Evolutionary conservation across 2,329 filamentous ascomycete genomes (phyloP), one percentile per base, ranked within the genome.

Genomic region (Arachnopeziza araneosa): DNA sequence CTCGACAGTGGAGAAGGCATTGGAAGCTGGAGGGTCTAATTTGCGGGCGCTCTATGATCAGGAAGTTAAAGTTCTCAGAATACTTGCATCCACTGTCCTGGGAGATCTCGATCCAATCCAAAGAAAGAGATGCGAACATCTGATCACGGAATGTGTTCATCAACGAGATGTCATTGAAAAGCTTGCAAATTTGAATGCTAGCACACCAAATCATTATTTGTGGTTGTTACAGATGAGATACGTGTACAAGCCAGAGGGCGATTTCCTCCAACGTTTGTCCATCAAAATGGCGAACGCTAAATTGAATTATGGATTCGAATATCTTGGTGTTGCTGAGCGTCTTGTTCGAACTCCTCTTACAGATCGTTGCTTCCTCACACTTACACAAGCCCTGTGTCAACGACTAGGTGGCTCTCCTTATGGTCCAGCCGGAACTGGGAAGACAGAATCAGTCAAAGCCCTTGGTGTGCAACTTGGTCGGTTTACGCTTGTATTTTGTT

Each of bases 181-280:
- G 74, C 84, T 99, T 24, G 83, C 93, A 54, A 83, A 88, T 52
- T 80, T 84, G 52, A 88, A 88, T 60, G 95, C 95, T 24, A 84
- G 81, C 56, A 86, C 87, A 9, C 81, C 91, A 19, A 88, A 83
- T 21, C 90, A 99, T 72, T 92, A 96, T 72, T 77, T 96, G 65
- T 99, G 95, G 95, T 84, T 97, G 56, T 79, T 98, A 44, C 92
- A 96, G 74, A 99, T 99, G 95, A 90, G 95, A 67, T 99, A 98
- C 73, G 85, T 96, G 52, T 98, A 98, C 75, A 82, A 82, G 22
- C 78, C 89, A 0, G 88, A 92, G 66, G 90, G 89, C n/a, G 90
- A 96, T 60, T 88, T 87, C 70, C 76, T 93, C 54, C 84, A 92
- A 66, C 90, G 93, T 22, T 80, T 99, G 52, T 85, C 90, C 70